A percentile compares a stretch with the other conserved stretches of the same genome.
phyloP scores from a whole-genome alignment of 495 filamentous ascomycete genomes.

The Lichenothelia convexa region DNA sequence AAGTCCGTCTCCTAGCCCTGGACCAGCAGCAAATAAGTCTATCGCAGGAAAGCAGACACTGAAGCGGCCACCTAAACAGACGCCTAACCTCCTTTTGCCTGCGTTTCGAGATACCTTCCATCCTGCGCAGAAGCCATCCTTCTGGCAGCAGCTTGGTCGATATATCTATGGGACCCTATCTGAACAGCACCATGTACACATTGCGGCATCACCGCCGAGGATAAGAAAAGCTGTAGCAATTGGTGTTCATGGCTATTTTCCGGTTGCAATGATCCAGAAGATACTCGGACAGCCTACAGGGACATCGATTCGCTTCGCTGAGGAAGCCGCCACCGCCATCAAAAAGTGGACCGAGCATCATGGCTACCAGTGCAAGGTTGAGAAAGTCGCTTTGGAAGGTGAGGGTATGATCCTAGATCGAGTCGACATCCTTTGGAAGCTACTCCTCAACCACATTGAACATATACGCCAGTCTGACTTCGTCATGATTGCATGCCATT shows the following conservation, averaged over 20 bases:
- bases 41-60: background rate
- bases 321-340: slow-evolving; percentile 69
- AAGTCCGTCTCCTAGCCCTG: background rate
- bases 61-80: background rate
- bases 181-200: slow-evolving; percentile 43
- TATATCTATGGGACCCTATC: slow-evolving; percentile 11
- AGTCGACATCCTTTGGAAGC: slow-evolving; percentile 82
- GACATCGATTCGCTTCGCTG: slow-evolving; percentile 85
- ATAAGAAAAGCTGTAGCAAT: slow-evolving; percentile 78
- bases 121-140: slow-evolving; percentile 12
- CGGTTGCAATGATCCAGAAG: slow-evolving; percentile 62
- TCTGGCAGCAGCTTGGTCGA: slow-evolving; percentile 16
- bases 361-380: slow-evolving; percentile 48
- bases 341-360: slow-evolving; percentile 53
- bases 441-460: slow-evolving; percentile 87
- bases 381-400: slow-evolving; percentile 90
- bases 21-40: background rate
- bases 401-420: slow-evolving; percentile 88
- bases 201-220: slow-evolving; percentile 47
- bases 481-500: slow-evolving; percentile 78
- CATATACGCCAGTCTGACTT: slow-evolving; percentile 76
- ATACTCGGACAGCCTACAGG: slow-evolving; percentile 90
- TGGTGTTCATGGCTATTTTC: slow-evolving; percentile 88
- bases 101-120: slow-evolving; percentile 17
- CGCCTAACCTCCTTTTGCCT: slow-evolving; percentile 19